Percentiles rank a stretch among this genome's conserved stretches.
Conservation (phyloP, 2,329 filamentous ascomycete genomes). For the Whalleya microplaca region DNA sequence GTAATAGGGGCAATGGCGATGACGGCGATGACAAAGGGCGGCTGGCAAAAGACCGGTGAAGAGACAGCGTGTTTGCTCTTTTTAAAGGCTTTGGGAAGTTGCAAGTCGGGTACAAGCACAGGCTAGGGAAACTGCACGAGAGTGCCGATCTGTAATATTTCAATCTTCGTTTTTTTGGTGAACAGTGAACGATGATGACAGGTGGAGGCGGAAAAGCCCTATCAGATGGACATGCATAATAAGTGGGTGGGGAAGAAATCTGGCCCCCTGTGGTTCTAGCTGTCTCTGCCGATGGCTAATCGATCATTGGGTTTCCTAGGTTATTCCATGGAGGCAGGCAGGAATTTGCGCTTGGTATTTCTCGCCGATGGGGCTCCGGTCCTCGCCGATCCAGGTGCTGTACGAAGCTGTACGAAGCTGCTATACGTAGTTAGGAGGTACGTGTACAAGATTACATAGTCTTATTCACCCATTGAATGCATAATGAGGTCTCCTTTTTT, state of each 20-base stretch:
- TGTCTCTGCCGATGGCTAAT: conserved; percentile 11
- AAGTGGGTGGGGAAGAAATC: conserved; percentile 13
- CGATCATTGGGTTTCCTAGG: background rate
- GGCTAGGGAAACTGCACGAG: conserved; percentile 9
- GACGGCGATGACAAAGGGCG: background rate
- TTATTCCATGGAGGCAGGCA: background rate
- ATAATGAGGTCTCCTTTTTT: too few relatives aligned
- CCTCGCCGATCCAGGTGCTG: conserved; percentile 11
- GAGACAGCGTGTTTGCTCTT: background rate
- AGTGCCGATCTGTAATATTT: conserved; percentile 23
- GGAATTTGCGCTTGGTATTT: background rate
- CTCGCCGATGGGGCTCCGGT: conserved; percentile 10
- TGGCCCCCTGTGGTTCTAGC: background rate
- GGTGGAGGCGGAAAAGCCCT: conserved; percentile 20
- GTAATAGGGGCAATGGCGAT: background rate
- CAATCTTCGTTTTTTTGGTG: conserved; percentile 6
- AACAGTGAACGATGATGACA: conserved; percentile 27
- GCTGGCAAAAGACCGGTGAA: background rate
- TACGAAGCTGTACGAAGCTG: too few relatives aligned
- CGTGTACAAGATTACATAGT: too few relatives aligned
- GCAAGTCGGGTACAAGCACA: too few relatives aligned
- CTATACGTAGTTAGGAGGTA: too few relatives aligned
- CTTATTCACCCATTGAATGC: too few relatives aligned
- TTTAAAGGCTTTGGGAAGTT: background rate
- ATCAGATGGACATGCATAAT: conserved; percentile 34